Base-by-base conservation (phyloP, 192 early-diverging fungal genomes). In the Podila epigama region DNA sequence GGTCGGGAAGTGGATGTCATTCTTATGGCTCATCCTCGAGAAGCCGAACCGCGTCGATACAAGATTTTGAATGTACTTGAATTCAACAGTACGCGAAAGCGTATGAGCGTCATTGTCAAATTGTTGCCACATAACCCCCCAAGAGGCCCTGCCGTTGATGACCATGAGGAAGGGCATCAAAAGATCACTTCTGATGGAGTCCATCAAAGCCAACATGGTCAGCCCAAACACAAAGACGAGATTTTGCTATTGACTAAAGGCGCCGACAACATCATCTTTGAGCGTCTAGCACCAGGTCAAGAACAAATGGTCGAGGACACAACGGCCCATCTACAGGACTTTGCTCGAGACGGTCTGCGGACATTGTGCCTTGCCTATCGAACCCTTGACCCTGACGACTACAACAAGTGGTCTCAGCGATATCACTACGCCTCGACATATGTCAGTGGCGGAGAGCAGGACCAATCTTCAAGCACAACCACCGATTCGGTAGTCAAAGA, bases 201-300 rank as follows among this genome's bases (percentile, higher is more conserved):
- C 44, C 25, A 18, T 3, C 44, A 48, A 22, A 16, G 11, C 20
- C 20, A 4, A 8, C 5, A 48, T 1, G 7, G 16, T 3, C 2
- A 9, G n/a, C n/a, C n/a, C 5, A 22, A 48, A 0, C 18, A 22
- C 44, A 22, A 48, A n/a, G 34, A 22, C 83, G 86, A 18, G 60
- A 51, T 52, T 80, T 91, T 44, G 66, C 86, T 20, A 60, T 90
- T 39, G 80, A 86, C 40, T 85, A 93, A 93, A 67, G 92, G 92
- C 7, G 92, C 92, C 50, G 92, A 93, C 68, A 88, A 81, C 55
- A 85, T 93, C 29, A 92, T 93, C 29, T 91, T 87, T 66, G 92
- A 93, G 34, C 79, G 92, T 20, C 66, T 93, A 13, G 70, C 40
- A 22, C 4, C 22, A 9, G 59, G 86, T n/a, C 90, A 95, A 64